Conservation (phyloP, 345 rosid species). For the Lumnitzera racemosa region DNA sequence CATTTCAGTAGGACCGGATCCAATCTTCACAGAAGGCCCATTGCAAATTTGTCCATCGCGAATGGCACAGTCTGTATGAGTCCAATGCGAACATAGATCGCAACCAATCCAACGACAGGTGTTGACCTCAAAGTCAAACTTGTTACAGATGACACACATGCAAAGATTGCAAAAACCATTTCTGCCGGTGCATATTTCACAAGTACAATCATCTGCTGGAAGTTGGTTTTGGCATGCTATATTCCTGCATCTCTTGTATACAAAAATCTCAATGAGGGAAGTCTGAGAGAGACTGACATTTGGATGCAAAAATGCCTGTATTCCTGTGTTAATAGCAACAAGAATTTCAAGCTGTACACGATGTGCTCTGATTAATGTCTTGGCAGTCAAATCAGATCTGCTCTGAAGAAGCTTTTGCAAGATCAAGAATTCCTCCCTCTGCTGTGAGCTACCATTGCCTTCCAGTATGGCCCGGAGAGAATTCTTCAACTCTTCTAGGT, state of each 20-base stretch:
- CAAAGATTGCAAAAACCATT: conserved; percentile 96
- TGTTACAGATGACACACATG: conserved; percentile 95
- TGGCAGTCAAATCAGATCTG: conserved; percentile 72
- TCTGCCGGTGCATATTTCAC: conserved; percentile 68
- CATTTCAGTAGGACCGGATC: conserved; percentile 72
- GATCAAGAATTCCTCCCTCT: conserved; percentile 64
- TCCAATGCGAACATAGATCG: conserved; percentile 94
- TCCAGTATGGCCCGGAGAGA: conserved; percentile 70
- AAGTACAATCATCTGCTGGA: conserved; percentile 88
- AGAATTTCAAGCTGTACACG: conserved; percentile 81
- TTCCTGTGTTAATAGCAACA: conserved; percentile 82
- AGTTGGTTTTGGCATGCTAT: conserved; percentile 80
- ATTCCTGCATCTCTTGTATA: conserved; percentile 89
- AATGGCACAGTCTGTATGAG: conserved; percentile 96
- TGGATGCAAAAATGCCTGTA: conserved; percentile 89
- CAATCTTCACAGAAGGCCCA: conserved; percentile 69
- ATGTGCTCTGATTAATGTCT: conserved; percentile 75
- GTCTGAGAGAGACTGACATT: conserved; percentile 78
- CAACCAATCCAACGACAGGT: conserved; percentile 99
- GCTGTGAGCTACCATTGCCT: conserved; percentile 77
- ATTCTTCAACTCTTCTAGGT: conserved; percentile 72
- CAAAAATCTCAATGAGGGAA: conserved; percentile 78
- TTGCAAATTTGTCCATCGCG: conserved; percentile 75
- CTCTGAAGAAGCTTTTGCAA: conserved; percentile 78
- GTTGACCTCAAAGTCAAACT: conserved; percentile 92